phyloP scores from a whole-genome alignment of 306 rosid species.

The Mimosa bimucronata region DNA sequence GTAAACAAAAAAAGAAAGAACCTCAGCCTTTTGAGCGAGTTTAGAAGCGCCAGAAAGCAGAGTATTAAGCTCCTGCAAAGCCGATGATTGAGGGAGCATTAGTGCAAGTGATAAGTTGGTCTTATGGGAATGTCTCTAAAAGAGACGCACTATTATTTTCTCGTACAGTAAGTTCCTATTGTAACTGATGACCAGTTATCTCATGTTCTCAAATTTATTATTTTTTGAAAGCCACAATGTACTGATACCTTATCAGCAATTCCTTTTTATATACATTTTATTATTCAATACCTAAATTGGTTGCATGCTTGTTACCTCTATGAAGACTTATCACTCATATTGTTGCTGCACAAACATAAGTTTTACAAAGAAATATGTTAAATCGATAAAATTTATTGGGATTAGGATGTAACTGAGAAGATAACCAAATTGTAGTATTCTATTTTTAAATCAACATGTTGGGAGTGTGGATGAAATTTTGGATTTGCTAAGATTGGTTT shows the following conservation, averaged over 20 bases:
- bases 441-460: conserved; percentile 4
- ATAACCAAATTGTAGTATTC: background rate
- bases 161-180: conserved; percentile 72
- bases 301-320: conserved; percentile 10
- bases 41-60: conserved; percentile 82
- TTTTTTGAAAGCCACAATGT: conserved; percentile 2
- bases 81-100: conserved; percentile 94
- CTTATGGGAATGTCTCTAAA: conserved; percentile 88
- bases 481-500: background rate
- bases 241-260: background rate
- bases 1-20: conserved; percentile 89
- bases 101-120: conserved; percentile 92
- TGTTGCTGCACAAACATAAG: conserved; percentile 23
- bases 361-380: conserved; percentile 1
- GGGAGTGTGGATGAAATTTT: background rate
- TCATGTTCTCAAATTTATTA: background rate
- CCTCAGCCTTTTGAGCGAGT: conserved; percentile 75
- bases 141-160: conserved; percentile 85
- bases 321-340: background rate
- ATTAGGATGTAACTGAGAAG: background rate
- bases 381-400: background rate
- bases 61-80: conserved; percentile 61
- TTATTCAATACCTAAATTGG: background rate
- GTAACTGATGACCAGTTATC: background rate
- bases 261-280: conserved; percentile 1